Conservation (phyloP, 352 stramenopile genomes). For the Phytophthora podocarpi region DNA sequence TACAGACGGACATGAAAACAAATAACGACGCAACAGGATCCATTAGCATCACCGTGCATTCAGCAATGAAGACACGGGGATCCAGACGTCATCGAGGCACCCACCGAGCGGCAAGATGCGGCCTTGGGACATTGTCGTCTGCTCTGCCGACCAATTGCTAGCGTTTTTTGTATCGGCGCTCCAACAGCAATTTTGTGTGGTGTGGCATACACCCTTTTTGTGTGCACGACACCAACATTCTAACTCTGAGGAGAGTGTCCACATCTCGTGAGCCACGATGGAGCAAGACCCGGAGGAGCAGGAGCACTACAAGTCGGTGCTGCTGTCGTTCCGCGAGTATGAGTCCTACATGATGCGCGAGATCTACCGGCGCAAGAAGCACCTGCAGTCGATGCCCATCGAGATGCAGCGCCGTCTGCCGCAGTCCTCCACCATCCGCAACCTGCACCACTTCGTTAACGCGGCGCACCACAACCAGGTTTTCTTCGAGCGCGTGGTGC, state of each 20-base stretch:
- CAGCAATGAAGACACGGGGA: background rate
- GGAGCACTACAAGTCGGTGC: conserved; percentile 83
- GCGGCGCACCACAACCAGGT: conserved; percentile 80
- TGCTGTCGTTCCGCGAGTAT: conserved; percentile 89
- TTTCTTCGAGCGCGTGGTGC: conserved; percentile 79
- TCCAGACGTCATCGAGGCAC: conserved; percentile 5
- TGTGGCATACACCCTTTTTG: conserved; percentile 20
- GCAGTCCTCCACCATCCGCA: conserved; percentile 71
- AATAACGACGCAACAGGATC: background rate
- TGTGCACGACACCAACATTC: background rate
- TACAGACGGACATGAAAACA: conserved; percentile 16
- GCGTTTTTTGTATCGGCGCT: conserved; percentile 1
- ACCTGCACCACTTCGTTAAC: conserved; percentile 83
- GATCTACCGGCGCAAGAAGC: conserved; percentile 83
- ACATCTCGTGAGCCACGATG: conserved; percentile 19
- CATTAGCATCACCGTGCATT: background rate
- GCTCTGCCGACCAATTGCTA: conserved; percentile 25
- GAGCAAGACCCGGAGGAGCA: conserved; percentile 75
- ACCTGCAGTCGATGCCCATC: conserved; percentile 71
- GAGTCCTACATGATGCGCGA: conserved; percentile 84
- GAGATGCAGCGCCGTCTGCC: conserved; percentile 81
- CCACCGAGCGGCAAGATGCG: conserved; percentile 82
- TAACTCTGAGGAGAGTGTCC: no score
- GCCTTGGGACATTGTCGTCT: conserved; percentile 67
- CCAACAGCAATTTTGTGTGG: background rate